Evolutionary conservation across 1,284 basidiomycete genomes (phyloP).

Genomic region (Rhodotorula sp.): DNA sequence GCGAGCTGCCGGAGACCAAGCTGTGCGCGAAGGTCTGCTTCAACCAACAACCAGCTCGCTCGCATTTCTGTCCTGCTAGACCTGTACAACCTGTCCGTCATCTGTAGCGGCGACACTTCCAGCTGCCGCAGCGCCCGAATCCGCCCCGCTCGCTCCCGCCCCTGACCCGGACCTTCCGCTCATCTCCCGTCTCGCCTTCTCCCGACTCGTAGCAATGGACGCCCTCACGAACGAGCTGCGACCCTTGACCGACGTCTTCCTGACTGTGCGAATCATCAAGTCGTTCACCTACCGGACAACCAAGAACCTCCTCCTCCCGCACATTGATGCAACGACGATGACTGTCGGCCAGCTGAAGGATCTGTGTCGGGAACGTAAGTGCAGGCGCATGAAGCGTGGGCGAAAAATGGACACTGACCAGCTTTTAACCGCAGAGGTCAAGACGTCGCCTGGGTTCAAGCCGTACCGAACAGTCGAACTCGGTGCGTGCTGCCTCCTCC

Average conservation of each 20-base stretch:
- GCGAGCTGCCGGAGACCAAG: no score
- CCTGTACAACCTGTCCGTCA: no score
- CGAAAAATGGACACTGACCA: background rate
- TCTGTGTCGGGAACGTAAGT: conserved; percentile 61
- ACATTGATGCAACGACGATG: conserved; percentile 72
- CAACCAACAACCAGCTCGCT: no score
- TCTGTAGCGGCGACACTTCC: no score
- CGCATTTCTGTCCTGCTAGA: no score
- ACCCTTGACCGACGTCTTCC: conserved; percentile 69
- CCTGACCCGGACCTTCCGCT: background rate
- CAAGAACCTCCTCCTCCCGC: conserved; percentile 78
- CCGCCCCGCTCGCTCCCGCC: background rate
- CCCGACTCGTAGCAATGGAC: conserved; percentile 46
- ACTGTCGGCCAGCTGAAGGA: conserved; percentile 78
- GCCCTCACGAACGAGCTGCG: conserved; percentile 64
- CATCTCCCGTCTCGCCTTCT: background rate
- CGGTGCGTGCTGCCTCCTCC: conserved; percentile 54
- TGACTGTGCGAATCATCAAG: conserved; percentile 93
- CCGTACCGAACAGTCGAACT: conserved; percentile 70
- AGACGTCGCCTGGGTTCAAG: conserved; percentile 75
- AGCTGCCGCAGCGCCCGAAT: background rate
- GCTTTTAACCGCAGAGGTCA: conserved; percentile 58
- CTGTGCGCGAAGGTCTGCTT: no score
- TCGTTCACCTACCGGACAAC: conserved; percentile 90
- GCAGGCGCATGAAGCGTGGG: background rate